Evolutionary conservation across 306 rosid genomes (phyloP).

Genomic region (Gastrolobium villosum): DNA sequence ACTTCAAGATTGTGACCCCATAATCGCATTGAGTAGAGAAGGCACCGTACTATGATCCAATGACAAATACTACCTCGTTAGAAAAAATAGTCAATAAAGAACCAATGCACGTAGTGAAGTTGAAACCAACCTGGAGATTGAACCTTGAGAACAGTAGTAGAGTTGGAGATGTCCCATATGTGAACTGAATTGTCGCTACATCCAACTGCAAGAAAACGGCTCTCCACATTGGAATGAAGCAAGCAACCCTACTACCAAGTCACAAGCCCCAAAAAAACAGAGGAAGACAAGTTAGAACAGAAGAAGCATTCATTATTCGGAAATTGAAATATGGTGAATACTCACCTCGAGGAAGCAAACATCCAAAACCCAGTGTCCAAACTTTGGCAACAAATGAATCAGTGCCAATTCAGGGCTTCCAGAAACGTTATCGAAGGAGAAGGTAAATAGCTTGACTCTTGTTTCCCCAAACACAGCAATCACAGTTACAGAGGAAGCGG

Average conservation of each 20-base stretch:
- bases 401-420: slow-evolving; percentile 48
- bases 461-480: slow-evolving; percentile 84
- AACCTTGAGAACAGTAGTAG: slow-evolving; percentile 64
- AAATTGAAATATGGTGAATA: background rate
- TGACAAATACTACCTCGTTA: slow-evolving; percentile 31
- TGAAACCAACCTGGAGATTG: slow-evolving; percentile 84
- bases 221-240: slow-evolving; percentile 52
- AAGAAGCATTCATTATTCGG: slow-evolving; percentile 37
- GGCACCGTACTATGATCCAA: slow-evolving; percentile 71
- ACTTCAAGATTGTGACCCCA: slow-evolving; percentile 89
- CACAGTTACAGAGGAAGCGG: slow-evolving; percentile 20
- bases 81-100: slow-evolving; percentile 5
- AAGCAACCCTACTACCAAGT: slow-evolving; percentile 55
- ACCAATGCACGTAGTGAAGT: slow-evolving; percentile 21
- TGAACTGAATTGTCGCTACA: slow-evolving; percentile 88
- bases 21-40: slow-evolving; percentile 90
- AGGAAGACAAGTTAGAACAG: slow-evolving; percentile 15
- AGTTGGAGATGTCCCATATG: slow-evolving; percentile 77
- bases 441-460: slow-evolving; percentile 71
- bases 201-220: slow-evolving; percentile 72
- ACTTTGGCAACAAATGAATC: slow-evolving; percentile 71
- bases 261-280: slow-evolving; percentile 23
- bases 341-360: slow-evolving; percentile 82
- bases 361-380: slow-evolving; percentile 86
- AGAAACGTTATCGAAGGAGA: slow-evolving; percentile 49